Evolutionary conservation across 2,329 filamentous ascomycete genomes (phyloP).

Genomic region (Dactylellina cionopaga): DNA sequence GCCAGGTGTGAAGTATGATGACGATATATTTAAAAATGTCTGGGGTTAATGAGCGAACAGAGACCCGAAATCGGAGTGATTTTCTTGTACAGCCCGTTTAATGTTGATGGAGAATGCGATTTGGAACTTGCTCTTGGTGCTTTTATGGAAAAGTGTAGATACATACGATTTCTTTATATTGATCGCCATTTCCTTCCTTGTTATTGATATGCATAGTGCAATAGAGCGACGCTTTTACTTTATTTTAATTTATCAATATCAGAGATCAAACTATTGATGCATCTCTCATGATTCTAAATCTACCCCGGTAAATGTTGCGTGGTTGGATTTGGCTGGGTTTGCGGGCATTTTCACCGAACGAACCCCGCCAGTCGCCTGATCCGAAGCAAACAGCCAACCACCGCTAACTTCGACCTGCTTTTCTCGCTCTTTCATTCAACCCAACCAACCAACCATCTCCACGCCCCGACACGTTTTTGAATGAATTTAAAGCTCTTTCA

Average conservation of each 20-base stretch:
- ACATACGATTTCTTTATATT: background rate
- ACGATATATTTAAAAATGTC: conserved; percentile 95
- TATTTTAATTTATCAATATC: conserved; percentile 9
- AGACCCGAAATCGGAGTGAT: background rate
- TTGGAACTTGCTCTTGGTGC: background rate
- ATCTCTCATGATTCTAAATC: background rate
- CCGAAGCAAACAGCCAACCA: conserved; percentile 4
- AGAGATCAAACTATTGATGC: background rate
- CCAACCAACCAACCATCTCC: conserved; percentile 10
- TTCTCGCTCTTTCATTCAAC: background rate
- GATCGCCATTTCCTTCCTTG: background rate
- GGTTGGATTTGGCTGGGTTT: conserved; percentile 24
- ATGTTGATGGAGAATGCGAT: background rate
- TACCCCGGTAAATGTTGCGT: background rate
- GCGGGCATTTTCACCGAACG: conserved; percentile 32
- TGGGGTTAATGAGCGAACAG: conserved; percentile 73
- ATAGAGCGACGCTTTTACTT: conserved; percentile 21
- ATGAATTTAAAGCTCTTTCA: background rate
- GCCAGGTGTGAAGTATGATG: conserved; percentile 69
- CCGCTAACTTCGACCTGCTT: conserved; percentile 3
- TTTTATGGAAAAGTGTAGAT: conserved; percentile 24
- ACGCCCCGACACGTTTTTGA: background rate
- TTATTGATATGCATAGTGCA: conserved; percentile 4
- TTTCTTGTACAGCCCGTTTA: conserved; percentile 16
- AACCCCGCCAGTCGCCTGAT: conserved; percentile 42